These are phyloP conservation scores for Alternaria solani DNA, from an alignment of 2,329 filamentous ascomycete genomes.

Conservation along the genomic window DNA sequence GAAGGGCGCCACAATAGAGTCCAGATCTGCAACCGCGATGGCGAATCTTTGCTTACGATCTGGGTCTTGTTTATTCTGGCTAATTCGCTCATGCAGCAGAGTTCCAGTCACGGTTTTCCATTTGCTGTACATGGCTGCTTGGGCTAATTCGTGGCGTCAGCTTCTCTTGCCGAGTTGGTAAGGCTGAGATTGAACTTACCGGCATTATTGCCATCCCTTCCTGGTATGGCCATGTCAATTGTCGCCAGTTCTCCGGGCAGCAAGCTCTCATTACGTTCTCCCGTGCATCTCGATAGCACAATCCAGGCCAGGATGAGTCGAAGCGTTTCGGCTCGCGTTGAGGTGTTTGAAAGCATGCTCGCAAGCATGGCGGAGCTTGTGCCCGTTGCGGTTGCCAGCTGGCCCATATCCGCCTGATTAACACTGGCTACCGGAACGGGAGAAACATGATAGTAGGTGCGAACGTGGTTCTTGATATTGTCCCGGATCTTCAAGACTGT, in stretches of 20 bases:
- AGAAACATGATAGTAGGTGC: constrained; percentile 27
- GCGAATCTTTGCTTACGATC: constrained; percentile 14
- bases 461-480: constrained; percentile 38
- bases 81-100: constrained; percentile 24
- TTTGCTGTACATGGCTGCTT: constrained; percentile 28
- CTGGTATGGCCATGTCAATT: not conserved
- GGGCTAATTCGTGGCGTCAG: constrained; percentile 17
- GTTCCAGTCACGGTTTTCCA: constrained; percentile 37
- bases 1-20: constrained; percentile 35
- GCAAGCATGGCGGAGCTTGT: constrained; percentile 11
- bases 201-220: not conserved
- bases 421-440: constrained; percentile 9
- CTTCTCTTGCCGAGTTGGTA: not conserved
- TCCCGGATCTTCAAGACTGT: constrained; percentile 35
- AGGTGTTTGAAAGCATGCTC: constrained; percentile 12
- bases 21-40: constrained; percentile 21
- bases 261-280: constrained; percentile 17
- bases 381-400: constrained; percentile 18
- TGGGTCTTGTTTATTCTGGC: constrained; percentile 8
- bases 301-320: constrained; percentile 27
- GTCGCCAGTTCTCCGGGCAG: constrained; percentile 23
- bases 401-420: constrained; percentile 12
- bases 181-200: not conserved
- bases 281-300: constrained; percentile 27
- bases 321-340: constrained; percentile 22